Evolutionary conservation across 2,329 filamentous ascomycete species (phyloP).

Genomic region (Cordyceps tenuipes): DNA sequence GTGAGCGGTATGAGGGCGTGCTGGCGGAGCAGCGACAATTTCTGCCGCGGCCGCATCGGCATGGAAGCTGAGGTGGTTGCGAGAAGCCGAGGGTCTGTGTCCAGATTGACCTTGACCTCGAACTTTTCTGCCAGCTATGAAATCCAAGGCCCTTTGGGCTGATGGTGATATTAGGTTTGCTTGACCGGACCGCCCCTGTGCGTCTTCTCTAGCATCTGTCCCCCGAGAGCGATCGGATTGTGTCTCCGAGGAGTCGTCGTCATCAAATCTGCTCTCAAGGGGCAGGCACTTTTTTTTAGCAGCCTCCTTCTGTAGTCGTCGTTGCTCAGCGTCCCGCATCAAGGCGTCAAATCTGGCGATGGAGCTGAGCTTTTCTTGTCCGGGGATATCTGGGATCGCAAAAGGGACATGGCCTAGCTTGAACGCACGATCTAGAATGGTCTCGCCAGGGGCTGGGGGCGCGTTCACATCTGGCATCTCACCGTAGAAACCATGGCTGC

Average conservation of each 20-base stretch:
- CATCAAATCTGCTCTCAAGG: constrained; percentile 43
- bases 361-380: constrained; percentile 56
- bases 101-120: constrained; percentile 18
- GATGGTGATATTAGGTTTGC: constrained; percentile 33
- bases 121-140: constrained; percentile 38
- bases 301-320: constrained; percentile 33
- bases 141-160: constrained; percentile 42
- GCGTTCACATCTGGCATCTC: constrained; percentile 37
- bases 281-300: constrained; percentile 25
- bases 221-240: constrained; percentile 31
- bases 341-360: constrained; percentile 57
- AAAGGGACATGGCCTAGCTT: constrained; percentile 56
- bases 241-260: constrained; percentile 37
- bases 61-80: constrained; percentile 26
- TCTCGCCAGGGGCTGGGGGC: constrained; percentile 49
- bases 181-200: constrained; percentile 21
- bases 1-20: constrained; percentile 47
- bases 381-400: constrained; percentile 43
- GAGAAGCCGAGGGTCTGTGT: constrained; percentile 25
- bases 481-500: constrained; percentile 37
- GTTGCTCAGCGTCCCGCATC: constrained; percentile 53
- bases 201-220: constrained; percentile 33
- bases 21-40: constrained; percentile 19
- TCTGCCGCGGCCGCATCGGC: constrained; percentile 17
- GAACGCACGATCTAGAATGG: constrained; percentile 59